Evolutionary conservation across 1,284 basidiomycete species (phyloP).

Genomic region (Agroathelia rolfsii): DNA sequence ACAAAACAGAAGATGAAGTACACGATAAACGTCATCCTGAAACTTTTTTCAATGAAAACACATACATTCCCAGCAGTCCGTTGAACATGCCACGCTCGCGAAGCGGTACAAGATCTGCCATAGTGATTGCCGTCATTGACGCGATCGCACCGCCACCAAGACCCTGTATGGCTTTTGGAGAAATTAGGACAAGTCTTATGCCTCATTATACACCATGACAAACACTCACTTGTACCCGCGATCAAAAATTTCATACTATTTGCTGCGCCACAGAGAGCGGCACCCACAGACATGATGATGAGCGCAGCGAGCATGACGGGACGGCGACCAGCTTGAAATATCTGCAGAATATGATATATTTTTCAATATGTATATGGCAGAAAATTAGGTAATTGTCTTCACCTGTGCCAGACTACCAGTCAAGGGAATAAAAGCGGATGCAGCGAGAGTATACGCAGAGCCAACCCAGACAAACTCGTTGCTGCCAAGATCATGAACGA

Average conservation of each 20-base stretch:
- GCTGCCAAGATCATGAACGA: constrained; percentile 16
- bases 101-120: constrained; percentile 36
- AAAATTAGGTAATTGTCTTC: too few species aligned
- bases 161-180: constrained; percentile 30
- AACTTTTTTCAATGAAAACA: constrained; percentile 4
- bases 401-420: constrained; percentile 20
- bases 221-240: constrained; percentile 24
- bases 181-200: neutral
- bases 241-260: constrained; percentile 31
- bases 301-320: constrained; percentile 27
- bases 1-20: constrained; percentile 14
- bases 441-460: constrained; percentile 23
- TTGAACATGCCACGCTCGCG: constrained; percentile 27
- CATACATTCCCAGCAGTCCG: constrained; percentile 22
- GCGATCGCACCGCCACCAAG: constrained; percentile 39
- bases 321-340: constrained; percentile 31
- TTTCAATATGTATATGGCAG: too few species aligned
- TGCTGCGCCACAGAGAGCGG: constrained; percentile 32
- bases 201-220: neutral
- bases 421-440: constrained; percentile 24
- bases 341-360: constrained; percentile 12
- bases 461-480: constrained; percentile 20
- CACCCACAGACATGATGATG: constrained; percentile 31
- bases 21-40: constrained; percentile 12
- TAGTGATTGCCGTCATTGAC: constrained; percentile 29